These are phyloP conservation scores for Apiospora aurea DNA, from an alignment of 2,329 filamentous ascomycete species.

Conservation along the genomic window DNA sequence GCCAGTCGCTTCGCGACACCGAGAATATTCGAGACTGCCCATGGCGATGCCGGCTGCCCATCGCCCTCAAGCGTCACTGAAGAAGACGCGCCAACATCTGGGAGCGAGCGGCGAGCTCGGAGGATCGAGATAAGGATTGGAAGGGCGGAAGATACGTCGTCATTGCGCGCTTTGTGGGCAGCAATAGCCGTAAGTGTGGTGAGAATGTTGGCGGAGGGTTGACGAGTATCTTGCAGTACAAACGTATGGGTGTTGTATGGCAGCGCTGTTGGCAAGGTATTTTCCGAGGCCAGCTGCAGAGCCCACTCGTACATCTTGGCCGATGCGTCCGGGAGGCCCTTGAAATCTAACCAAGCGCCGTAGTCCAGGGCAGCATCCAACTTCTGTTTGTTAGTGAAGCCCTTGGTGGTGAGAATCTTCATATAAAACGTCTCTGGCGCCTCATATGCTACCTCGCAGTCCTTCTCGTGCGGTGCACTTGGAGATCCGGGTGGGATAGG, in stretches of 20 bases:
- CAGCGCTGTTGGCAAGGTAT: conserved; percentile 41
- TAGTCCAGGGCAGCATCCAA: conserved; percentile 84
- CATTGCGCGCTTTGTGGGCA: conserved; percentile 75
- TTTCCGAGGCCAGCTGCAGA: conserved; percentile 73
- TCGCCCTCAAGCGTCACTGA: not conserved
- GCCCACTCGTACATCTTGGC: conserved; percentile 78
- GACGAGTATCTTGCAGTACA: conserved; percentile 65
- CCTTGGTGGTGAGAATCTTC: conserved; percentile 80
- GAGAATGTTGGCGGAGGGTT: conserved; percentile 77
- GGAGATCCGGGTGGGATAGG: conserved; percentile 71
- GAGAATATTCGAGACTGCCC: conserved; percentile 38
- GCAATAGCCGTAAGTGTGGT: conserved; percentile 78
- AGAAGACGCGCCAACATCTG: conserved; percentile 20
- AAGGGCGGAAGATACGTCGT: conserved; percentile 72
- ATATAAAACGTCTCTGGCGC: conserved; percentile 80
- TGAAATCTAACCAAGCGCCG: conserved; percentile 85
- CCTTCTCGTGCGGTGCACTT: conserved; percentile 73
- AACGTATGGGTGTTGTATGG: conserved; percentile 69
- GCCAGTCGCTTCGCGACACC: conserved; percentile 41
- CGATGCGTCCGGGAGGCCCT: conserved; percentile 69
- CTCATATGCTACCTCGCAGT: conserved; percentile 75
- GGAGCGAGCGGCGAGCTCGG: conserved; percentile 73
- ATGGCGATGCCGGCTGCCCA: conserved; percentile 28
- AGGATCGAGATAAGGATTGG: conserved; percentile 88
- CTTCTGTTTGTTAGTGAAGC: conserved; percentile 80